Evolutionary conservation across 2,329 filamentous ascomycete genomes (phyloP), one percentile per base, ranked within the genome.

Genomic region (Penicillium sp.): DNA sequence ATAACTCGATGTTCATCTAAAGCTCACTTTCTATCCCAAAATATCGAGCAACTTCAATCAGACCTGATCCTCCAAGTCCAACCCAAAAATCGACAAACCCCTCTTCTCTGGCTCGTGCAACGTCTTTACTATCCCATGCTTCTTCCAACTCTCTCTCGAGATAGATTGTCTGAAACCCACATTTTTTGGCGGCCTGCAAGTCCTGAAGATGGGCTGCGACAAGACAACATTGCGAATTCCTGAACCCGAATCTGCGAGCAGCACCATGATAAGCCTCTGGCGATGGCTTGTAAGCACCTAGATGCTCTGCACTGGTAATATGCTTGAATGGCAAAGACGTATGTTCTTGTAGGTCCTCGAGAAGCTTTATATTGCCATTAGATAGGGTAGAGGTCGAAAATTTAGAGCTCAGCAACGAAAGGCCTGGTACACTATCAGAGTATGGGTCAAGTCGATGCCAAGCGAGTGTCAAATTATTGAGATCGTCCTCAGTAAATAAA

Each of bases 371-470:
- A 71, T 92, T 93, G 37, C 89, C 90, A 72, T 93, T 93, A 46
- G 87, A 90, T 43, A 93, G 79, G 2, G 88, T 91, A 42, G 85
- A 82, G 0, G 87, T 90, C 52, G 78, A 74, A 69, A 85, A 85
- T 6, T 77, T 76, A 46, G 82, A 83, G 45, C 82, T 83, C 16
- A 92, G 77, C 52, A 78, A 75, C 2, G 73, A 70, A 33, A 93
- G 75, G 0, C 88, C 90, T 0, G 65, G 69, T 1, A 80, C 74
- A 16, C 76, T 75, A 70, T 93, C 90, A 0, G 79, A 62, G 89
- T 90, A 93, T 0, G 90, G 86, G 25, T 80, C 78, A 10, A 93
- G 81, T n/a, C 81, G 82, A 73, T 93, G 90, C 91, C 90, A 93
- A 42, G 85, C 82, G 5, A 85, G 79, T 65, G 85, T 88, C 60